phyloP scores from a whole-genome alignment of 176 grass and related monocot genomes.

The bread wheat (Triticum aestivum) region DNA sequence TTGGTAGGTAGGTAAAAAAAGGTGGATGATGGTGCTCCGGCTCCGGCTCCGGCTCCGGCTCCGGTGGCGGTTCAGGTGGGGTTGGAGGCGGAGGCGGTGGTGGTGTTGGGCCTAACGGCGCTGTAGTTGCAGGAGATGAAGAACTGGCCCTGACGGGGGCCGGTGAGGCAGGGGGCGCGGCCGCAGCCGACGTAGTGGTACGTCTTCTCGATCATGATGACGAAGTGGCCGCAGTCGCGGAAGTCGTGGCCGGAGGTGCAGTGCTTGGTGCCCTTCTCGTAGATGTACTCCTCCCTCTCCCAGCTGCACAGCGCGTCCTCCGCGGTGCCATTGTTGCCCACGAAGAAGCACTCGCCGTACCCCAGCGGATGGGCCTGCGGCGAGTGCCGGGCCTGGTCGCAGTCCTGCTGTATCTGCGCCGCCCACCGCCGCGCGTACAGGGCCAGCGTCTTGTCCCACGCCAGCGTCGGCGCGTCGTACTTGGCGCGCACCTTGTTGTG shows the following conservation, averaged over 20 bases:
- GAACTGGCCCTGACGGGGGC: not conserved
- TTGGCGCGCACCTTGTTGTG: conserved; percentile 30
- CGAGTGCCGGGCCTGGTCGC: conserved; percentile 20
- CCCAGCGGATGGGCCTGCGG: not conserved
- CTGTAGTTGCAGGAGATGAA: conserved; percentile 49
- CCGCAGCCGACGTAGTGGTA: conserved; percentile 11
- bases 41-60: too few relatives aligned
- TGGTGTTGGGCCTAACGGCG: not conserved
- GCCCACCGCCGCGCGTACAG: conserved; percentile 36
- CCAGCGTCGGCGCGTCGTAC: conserved; percentile 2
- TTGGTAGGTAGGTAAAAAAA: too few relatives aligned
- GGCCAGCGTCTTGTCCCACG: conserved; percentile 36
- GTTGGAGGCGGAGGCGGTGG: not conserved
- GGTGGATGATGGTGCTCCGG: too few relatives aligned
- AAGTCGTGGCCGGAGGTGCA: not conserved
- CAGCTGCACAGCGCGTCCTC: not conserved
- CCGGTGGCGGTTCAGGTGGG: not conserved
- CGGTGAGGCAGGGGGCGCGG: not conserved
- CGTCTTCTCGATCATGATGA: not conserved
- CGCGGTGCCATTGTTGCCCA: conserved; percentile 25
- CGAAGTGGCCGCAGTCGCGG: conserved; percentile 39
- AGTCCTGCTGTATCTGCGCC: not conserved
- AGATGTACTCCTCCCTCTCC: conserved; percentile 14
- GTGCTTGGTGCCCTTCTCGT: not conserved
- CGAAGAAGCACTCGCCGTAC: conserved; percentile 30